A percentile compares a stretch with the other conserved stretches of the same genome.
These are phyloP conservation scores for Lactarius akahatsu DNA, from an alignment of 768 basidiomycete genomes.

Conservation along the genomic window DNA sequence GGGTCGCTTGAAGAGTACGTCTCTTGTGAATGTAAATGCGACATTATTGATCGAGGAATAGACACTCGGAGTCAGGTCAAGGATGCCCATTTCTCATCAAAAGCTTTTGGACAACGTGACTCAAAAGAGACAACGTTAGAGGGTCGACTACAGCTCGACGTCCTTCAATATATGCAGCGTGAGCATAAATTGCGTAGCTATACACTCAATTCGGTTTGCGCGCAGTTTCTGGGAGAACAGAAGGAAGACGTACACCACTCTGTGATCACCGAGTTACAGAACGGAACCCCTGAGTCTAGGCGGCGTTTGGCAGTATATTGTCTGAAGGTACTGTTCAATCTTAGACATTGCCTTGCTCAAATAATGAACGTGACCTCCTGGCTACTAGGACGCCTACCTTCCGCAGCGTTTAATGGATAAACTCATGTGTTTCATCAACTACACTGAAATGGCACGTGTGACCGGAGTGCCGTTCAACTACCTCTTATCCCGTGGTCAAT, in stretches of 20 bases:
- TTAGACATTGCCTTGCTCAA: neutral
- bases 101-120: slow-evolving; percentile 95
- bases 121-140: slow-evolving; percentile 91
- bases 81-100: slow-evolving; percentile 96
- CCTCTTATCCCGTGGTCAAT: slow-evolving; percentile 90
- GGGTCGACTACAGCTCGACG: slow-evolving; percentile 91
- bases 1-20: slow-evolving; percentile 43
- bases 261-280: slow-evolving; percentile 96
- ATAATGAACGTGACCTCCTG: neutral
- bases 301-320: slow-evolving; percentile 96
- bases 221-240: slow-evolving; percentile 96
- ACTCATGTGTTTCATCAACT: slow-evolving; percentile 98
- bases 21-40: neutral
- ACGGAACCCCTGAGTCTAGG: slow-evolving; percentile 91
- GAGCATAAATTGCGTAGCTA: slow-evolving; percentile 97
- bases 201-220: slow-evolving; percentile 96
- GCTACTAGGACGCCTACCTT: slow-evolving; percentile 87
- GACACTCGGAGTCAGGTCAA: slow-evolving; percentile 78
- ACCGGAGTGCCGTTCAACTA: slow-evolving; percentile 99
- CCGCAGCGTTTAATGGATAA: slow-evolving; percentile 96
- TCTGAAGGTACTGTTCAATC: slow-evolving; percentile 68
- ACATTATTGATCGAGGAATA: slow-evolving; percentile 35
- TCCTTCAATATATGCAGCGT: slow-evolving; percentile 97
- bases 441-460: slow-evolving; percentile 98
- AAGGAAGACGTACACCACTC: slow-evolving; percentile 99